Conservation (phyloP, 139 green algal species). For the Cymbomonas tetramitiformis region DNA sequence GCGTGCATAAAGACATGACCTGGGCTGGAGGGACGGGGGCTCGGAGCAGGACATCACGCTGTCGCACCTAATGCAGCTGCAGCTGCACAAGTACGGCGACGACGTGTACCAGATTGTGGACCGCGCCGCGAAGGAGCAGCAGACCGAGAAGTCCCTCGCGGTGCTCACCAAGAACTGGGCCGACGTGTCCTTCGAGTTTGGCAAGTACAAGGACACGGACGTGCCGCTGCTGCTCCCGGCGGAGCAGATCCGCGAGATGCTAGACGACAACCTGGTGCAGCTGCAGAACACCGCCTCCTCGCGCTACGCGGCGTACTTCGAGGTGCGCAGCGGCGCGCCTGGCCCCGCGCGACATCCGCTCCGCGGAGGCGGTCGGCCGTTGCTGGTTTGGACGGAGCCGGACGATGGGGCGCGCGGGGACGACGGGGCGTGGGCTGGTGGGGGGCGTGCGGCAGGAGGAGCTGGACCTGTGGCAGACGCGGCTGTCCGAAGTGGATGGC, state of each 20-base stretch:
- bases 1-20: neutral
- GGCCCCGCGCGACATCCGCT: too few relatives aligned
- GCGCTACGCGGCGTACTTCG: slow-evolving; percentile 1
- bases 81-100: neutral
- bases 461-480: slow-evolving; percentile 1
- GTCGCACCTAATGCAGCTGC: neutral
- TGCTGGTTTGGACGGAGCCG: too few relatives aligned
- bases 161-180: neutral
- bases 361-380: too few relatives aligned
- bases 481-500: slow-evolving; percentile 1
- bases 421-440: neutral
- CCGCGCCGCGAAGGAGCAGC: neutral
- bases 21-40: neutral
- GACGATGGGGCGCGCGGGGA: neutral
- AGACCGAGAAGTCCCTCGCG: neutral
- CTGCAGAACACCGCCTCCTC: neutral
- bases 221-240: neutral
- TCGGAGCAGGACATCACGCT: neutral
- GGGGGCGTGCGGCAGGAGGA: neutral
- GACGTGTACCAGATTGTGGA: neutral
- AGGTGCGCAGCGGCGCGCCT: neutral
- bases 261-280: slow-evolving; percentile 11
- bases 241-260: neutral
- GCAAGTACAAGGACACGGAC: neutral
- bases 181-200: neutral